Evolutionary conservation across 495 filamentous ascomycete genomes (phyloP), one percentile per base, ranked within the genome.

Genomic region (Penicillium subrubescens): DNA sequence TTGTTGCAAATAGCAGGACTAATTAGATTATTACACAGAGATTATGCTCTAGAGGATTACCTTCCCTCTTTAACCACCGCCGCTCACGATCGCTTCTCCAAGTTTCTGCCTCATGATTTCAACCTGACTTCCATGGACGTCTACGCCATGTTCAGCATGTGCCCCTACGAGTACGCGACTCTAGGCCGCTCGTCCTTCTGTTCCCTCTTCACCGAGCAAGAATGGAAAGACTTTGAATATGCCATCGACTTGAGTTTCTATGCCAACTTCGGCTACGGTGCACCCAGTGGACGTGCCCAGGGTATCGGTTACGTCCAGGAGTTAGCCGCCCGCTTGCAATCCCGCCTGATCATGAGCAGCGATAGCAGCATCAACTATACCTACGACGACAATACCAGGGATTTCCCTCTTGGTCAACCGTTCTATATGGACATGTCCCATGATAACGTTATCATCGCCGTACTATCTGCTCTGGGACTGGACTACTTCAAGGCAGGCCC

Each of bases 61-160:
- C 37, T 41, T 17, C 37, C 37, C 17, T 17, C 37, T 14, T 12
- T 41, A 41, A 41, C 37, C 5, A 41, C 12, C 14, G 15, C 37
- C 14, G 37, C 37, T 15, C 37, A 41, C 37, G 37, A 17, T 41
- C 37, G 37, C 37, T 41, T 41, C 37, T 41, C 37, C 37, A 41
- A 41, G 37, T 41, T 17, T 41, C 54, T 80, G 1, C 73, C 75
- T 0, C 3, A 37, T 0, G 80, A 78, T 55, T 82, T 87, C 66
- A 77, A 83, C 41, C 84, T 84, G 62, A 82, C 79, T 0, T 37
- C 81, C 3, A 59, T 70, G 10, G 85, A 88, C 61, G 75, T 80
- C 1, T 85, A 87, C 19, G 80, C 79, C 15, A 84, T 87, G 53
- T 83, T 88, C 37, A 79, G 74, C 63, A 61, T 79, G 14, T 80